These are phyloP conservation scores for Phytophthora citrophthora DNA, from an alignment of 352 stramenopile species.

Conservation along the genomic window DNA sequence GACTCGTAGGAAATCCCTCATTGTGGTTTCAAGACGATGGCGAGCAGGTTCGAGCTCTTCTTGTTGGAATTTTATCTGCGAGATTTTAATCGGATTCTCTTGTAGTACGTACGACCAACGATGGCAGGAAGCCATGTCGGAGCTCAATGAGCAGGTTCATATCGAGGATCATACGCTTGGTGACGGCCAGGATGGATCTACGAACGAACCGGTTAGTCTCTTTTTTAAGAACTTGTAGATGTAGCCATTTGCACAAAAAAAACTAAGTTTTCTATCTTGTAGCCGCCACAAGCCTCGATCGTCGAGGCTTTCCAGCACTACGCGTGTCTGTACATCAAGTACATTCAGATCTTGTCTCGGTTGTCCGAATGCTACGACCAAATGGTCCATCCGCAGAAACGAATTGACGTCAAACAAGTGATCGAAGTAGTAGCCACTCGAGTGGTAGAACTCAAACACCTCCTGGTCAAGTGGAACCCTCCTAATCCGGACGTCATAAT, in stretches of 20 bases:
- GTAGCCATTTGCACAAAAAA: not conserved
- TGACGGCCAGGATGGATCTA: slow-evolving; percentile 38
- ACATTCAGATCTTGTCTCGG: slow-evolving; percentile 92
- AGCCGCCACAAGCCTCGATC: slow-evolving; percentile 80
- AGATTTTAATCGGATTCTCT: no score
- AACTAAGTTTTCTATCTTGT: not conserved
- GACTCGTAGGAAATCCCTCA: not conserved
- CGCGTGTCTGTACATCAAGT: slow-evolving; percentile 96
- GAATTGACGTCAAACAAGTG: slow-evolving; percentile 92
- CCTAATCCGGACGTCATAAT: slow-evolving; percentile 89
- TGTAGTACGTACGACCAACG: slow-evolving; percentile 86
- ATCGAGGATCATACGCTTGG: slow-evolving; percentile 86
- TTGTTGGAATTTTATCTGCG: no score
- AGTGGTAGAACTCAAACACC: slow-evolving; percentile 90
- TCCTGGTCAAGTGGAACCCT: slow-evolving; percentile 95
- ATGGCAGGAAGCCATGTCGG: slow-evolving; percentile 93
- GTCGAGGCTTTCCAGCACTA: slow-evolving; percentile 94
- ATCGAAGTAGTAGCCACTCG: slow-evolving; percentile 92
- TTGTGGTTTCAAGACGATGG: no score
- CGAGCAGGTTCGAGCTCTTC: no score
- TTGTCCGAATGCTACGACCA: slow-evolving; percentile 93
- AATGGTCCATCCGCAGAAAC: slow-evolving; percentile 96
- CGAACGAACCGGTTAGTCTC: slow-evolving; percentile 45
- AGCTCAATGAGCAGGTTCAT: slow-evolving; percentile 93
- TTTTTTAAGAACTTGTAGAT: not conserved